These are phyloP conservation scores for Leishmania major DNA, from an alignment of 208 protist genomes.

Conservation along the genomic window DNA sequence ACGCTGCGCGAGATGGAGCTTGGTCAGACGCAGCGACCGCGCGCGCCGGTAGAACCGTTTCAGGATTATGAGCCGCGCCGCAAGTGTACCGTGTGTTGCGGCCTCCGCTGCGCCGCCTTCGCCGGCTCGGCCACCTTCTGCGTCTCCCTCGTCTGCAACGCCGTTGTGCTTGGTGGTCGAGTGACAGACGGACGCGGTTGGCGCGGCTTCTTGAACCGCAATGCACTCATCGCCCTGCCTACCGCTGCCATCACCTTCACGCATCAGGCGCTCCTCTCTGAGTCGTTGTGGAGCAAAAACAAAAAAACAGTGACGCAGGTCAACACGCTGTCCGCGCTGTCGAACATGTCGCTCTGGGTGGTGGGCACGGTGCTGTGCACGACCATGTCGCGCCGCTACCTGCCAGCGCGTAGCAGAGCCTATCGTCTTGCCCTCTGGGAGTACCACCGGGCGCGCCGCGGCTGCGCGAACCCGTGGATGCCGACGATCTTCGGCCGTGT, in stretches of 20 bases:
- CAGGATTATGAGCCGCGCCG: conserved; percentile 56
- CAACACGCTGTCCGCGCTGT: conserved; percentile 65
- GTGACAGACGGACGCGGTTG: conserved; percentile 55
- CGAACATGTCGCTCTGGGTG: conserved; percentile 64
- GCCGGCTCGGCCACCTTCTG: conserved; percentile 39
- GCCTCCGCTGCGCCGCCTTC: conserved; percentile 46
- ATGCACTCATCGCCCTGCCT: conserved; percentile 67
- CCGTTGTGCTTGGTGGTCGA: conserved; percentile 44
- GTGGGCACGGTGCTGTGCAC: conserved; percentile 52
- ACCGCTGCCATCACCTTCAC: conserved; percentile 77
- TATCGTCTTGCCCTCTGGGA: conserved; percentile 85
- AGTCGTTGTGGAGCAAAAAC: conserved; percentile 87
- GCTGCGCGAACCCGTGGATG: conserved; percentile 65
- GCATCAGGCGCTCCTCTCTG: conserved; percentile 79
- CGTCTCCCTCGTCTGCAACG: conserved; percentile 71
- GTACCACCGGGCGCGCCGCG: conserved; percentile 62
- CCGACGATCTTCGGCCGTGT: conserved; percentile 69
- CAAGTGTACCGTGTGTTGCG: conserved; percentile 85
- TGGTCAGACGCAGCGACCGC: conserved; percentile 60
- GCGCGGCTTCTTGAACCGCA: conserved; percentile 65
- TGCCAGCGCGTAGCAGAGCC: conserved; percentile 43
- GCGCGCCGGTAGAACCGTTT: conserved; percentile 44
- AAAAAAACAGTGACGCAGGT: conserved; percentile 71
- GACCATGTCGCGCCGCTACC: conserved; percentile 43
- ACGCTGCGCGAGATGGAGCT: conserved; percentile 54